Evolutionary conservation across 805 yeast genomes (phyloP).

Genomic region (Wickerhamomyces kurtzmanii): DNA sequence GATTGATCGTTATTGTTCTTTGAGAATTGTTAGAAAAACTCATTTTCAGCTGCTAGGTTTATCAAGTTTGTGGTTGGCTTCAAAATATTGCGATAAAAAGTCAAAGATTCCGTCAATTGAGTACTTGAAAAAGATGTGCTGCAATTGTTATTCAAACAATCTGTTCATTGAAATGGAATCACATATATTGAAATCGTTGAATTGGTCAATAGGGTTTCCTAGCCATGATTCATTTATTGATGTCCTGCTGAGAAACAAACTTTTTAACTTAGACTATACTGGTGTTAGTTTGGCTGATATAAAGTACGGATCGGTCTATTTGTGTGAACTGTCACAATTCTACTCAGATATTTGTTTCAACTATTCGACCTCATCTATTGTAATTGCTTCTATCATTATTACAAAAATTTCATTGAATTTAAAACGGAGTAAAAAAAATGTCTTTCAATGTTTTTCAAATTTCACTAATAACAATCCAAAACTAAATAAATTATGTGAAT

Average conservation of each 20-base stretch:
- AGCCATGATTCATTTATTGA: slow-evolving; percentile 60
- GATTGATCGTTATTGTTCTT: slow-evolving; percentile 80
- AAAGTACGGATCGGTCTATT: slow-evolving; percentile 45
- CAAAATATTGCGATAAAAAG: slow-evolving; percentile 66
- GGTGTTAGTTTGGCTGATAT: slow-evolving; percentile 32
- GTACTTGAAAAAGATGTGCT: slow-evolving; percentile 44
- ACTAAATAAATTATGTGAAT: slow-evolving; percentile 12
- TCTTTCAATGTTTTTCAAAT: slow-evolving; percentile 13
- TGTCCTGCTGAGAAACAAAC: slow-evolving; percentile 31
- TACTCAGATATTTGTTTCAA: slow-evolving; percentile 47
- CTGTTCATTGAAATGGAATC: slow-evolving; percentile 61
- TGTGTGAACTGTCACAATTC: slow-evolving; percentile 61
- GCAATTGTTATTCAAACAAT: slow-evolving; percentile 44
- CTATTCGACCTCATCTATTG: slow-evolving; percentile 32
- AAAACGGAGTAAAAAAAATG: slow-evolving; percentile 9
- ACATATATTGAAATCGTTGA: slow-evolving; percentile 49
- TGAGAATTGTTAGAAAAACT: slow-evolving; percentile 67
- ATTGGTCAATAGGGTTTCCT: slow-evolving; percentile 56
- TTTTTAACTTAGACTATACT: slow-evolving; percentile 15
- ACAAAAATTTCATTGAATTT: slow-evolving; percentile 33
- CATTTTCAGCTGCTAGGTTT: slow-evolving; percentile 84
- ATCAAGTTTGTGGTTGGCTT: slow-evolving; percentile 83
- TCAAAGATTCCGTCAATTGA: slow-evolving; percentile 47
- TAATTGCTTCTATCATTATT: slow-evolving; percentile 41
- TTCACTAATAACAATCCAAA: slow-evolving; percentile 13